These are phyloP conservation scores for Magnusiomyces paraingens DNA, from an alignment of 1,139 yeast species.

Conservation along the genomic window DNA sequence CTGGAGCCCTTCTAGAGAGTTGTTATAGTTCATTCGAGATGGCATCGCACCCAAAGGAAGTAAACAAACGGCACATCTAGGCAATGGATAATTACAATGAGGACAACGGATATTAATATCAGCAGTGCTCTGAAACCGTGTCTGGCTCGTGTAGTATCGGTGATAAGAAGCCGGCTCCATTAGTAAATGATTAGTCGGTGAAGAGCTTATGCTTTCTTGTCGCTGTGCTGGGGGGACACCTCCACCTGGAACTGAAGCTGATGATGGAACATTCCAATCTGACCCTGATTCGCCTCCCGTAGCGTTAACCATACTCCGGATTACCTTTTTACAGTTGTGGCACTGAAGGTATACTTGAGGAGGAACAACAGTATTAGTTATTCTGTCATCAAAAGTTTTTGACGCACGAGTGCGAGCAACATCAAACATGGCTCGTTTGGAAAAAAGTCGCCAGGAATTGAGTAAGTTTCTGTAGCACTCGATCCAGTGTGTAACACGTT, in stretches of 20 bases:
- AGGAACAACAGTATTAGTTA: constrained; percentile 49
- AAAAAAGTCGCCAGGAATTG: constrained; percentile 80
- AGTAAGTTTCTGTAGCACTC: constrained; percentile 59
- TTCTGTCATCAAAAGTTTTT: constrained; percentile 43
- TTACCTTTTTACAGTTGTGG: constrained; percentile 62
- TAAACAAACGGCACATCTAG: constrained; percentile 85
- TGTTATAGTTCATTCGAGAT: constrained; percentile 32
- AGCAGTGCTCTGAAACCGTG: background rate
- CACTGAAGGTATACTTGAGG: constrained; percentile 80
- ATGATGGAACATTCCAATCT: background rate
- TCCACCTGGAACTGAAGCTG: background rate
- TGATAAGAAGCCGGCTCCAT: too few relatives aligned
- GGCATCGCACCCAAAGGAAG: constrained; percentile 72
- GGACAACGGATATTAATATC: constrained; percentile 46
- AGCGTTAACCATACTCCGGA: constrained; percentile 5
- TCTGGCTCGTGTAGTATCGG: too few relatives aligned
- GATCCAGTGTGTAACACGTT: constrained; percentile 70
- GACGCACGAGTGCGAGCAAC: constrained; percentile 68
- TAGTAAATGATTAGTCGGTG: background rate
- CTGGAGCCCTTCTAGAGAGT: background rate
- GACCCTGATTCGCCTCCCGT: background rate
- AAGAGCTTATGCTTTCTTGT: constrained; percentile 1
- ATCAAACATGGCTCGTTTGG: constrained; percentile 76
- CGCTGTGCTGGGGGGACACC: background rate
- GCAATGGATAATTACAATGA: constrained; percentile 83